phyloP scores from a whole-genome alignment of 148 eudicot genomes.

The Fallopia convolvulus region DNA sequence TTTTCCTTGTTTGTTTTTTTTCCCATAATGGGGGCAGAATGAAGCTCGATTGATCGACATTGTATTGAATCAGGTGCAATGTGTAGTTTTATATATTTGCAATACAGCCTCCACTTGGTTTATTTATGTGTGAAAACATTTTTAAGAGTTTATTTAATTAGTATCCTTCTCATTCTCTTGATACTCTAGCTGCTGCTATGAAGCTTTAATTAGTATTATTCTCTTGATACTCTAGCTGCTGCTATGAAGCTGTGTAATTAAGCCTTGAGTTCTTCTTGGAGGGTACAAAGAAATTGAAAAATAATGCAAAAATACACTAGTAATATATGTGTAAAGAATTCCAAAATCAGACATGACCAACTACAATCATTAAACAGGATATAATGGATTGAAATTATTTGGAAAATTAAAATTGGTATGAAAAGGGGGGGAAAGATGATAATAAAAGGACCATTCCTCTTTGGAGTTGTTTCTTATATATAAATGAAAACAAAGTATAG shows the following conservation, averaged over 20 bases:
- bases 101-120: background rate
- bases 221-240: background rate
- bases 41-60: background rate
- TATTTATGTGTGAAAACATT: background rate
- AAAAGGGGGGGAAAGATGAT: background rate
- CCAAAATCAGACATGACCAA: background rate
- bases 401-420: background rate
- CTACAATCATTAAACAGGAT: conserved; percentile 1
- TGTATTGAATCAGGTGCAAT: conserved; percentile 2
- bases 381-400: background rate
- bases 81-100: background rate
- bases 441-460: background rate
- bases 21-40: background rate
- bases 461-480: background rate
- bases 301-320: background rate
- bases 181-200: background rate
- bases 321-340: no score
- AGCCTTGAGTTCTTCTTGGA: background rate
- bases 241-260: background rate
- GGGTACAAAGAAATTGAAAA: background rate
- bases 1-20: background rate
- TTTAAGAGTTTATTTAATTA: background rate
- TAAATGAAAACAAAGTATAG: background rate
- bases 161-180: background rate
- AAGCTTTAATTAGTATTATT: no score